Evolutionary conservation across 495 filamentous ascomycete species (phyloP), one percentile per base, ranked within the genome.

Genomic region (Pyrenula aspistea): DNA sequence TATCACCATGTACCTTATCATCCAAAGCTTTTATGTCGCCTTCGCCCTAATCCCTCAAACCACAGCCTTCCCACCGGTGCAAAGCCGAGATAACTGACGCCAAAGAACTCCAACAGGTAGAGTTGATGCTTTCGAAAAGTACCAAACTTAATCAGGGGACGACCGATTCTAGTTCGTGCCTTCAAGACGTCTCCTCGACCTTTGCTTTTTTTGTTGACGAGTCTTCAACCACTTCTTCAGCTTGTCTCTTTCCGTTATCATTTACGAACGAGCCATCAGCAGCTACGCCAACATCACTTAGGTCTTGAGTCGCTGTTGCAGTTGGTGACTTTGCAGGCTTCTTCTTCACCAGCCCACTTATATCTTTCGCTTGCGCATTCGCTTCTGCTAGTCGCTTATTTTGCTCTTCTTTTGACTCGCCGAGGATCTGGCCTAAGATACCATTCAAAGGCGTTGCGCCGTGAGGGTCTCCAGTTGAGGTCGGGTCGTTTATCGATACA

Each of bases 341-440:
- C 55, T 87, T 70, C 58, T 77, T 80, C 2, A 96, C 85, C n/a
- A 97, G 68, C 12, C 85, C 81, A 1, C 85, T 86, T n/a, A 98
- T 68, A 64, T 98, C 94, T 52, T 80, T 95, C 15, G 93, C 93
- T 21, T 72, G 77, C 68, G 86, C 86, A 59, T 85, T 85, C 42
- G 83, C 91, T 61, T 91, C 86, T 57, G 89, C 85, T 24, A 94
- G 72, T 50, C 81, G 72, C 12, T 83, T 83, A 59, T 81, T 78
- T 58, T 85, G 79, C 55, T 83, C 75, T 8, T 71, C 71, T 12
- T 77, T 68, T 2, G 83, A 78, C 59, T 87, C 82, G 24, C 87
- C 89, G 0, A 92, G 70, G 20, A 89, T 79, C 23, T 82, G 77
- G 23, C 87, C 88, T 8, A 95, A 73, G 22, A 94, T 74, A n/a